A percentile compares a stretch with the other conserved stretches of the same genome.
Conservation (phyloP, 2,329 filamentous ascomycete species). For the Fusarium chlamydosporum region DNA sequence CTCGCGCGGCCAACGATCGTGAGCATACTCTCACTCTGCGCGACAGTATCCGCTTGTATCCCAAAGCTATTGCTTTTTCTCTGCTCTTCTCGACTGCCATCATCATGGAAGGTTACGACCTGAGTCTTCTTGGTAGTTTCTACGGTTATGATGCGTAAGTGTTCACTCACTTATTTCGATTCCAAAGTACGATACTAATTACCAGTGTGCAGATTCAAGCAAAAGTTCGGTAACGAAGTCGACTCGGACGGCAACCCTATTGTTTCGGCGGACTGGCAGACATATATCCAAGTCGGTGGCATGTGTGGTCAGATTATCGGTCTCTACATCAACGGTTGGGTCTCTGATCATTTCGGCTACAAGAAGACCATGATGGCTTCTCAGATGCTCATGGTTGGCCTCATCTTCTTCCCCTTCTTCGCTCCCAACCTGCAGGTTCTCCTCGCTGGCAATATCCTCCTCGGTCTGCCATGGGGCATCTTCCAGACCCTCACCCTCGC, state of each 20-base stretch:
- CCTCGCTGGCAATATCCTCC: slow-evolving; percentile 61
- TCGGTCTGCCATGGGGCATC: slow-evolving; percentile 62
- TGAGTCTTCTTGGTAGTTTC: slow-evolving; percentile 38
- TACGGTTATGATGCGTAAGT: slow-evolving; percentile 55
- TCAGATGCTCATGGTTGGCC: slow-evolving; percentile 54
- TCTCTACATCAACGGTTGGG: slow-evolving; percentile 33
- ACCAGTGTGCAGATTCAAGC: slow-evolving; percentile 7
- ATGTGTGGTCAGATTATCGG: slow-evolving; percentile 30
- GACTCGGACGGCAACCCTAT: slow-evolving; percentile 19
- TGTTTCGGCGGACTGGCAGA: slow-evolving; percentile 28
- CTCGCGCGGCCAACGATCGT: slow-evolving; percentile 25
- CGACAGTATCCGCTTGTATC: slow-evolving; percentile 58
- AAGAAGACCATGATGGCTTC: slow-evolving; percentile 57
- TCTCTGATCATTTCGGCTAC: slow-evolving; percentile 24
- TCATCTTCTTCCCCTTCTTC: slow-evolving; percentile 66
- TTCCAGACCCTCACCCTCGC: slow-evolving; percentile 64
- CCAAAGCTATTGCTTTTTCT: slow-evolving; percentile 56
- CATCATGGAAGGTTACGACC: slow-evolving; percentile 58
- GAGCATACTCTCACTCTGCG: slow-evolving; percentile 53
- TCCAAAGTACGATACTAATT: slow-evolving; percentile 53
- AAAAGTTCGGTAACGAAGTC: slow-evolving; percentile 32
- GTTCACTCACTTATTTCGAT: slow-evolving; percentile 53
- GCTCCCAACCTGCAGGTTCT: slow-evolving; percentile 58
- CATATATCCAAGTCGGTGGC: slow-evolving; percentile 33
- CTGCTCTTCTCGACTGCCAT: slow-evolving; percentile 57